Evolutionary conservation across 768 basidiomycete genomes (phyloP).

Genomic region (Panus rudis): DNA sequence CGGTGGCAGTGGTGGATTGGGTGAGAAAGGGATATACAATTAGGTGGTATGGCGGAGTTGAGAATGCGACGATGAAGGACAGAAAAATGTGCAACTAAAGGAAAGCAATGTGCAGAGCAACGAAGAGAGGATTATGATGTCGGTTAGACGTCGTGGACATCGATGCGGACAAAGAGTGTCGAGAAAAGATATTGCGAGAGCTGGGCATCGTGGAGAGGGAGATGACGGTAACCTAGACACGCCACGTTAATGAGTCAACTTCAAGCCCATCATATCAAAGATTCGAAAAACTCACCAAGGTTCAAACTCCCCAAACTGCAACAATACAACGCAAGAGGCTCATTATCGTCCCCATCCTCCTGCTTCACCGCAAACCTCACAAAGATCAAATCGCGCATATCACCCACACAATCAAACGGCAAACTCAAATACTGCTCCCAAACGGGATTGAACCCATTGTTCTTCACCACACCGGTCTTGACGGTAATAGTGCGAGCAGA

Average conservation of each 20-base stretch:
- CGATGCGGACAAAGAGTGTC: constrained; percentile 78
- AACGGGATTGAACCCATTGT: constrained; percentile 89
- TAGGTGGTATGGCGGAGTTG: too few species aligned
- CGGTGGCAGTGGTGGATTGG: too few species aligned
- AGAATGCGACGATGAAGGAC: too few species aligned
- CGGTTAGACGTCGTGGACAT: constrained; percentile 35
- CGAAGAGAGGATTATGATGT: too few species aligned
- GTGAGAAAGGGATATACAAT: too few species aligned
- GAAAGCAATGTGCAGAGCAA: too few species aligned
- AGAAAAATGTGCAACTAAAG: too few species aligned
- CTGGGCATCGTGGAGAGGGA: constrained; percentile 84
- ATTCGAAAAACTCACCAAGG: constrained; percentile 43
- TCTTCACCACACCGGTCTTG: constrained; percentile 61
- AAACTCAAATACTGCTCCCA: constrained; percentile 71
- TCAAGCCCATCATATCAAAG: constrained; percentile 24
- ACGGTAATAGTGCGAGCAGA: constrained; percentile 41
- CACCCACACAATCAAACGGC: constrained; percentile 70
- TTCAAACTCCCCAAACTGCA: constrained; percentile 63
- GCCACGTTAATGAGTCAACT: constrained; percentile 20
- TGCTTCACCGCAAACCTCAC: constrained; percentile 71
- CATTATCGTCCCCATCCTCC: constrained; percentile 52
- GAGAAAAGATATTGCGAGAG: constrained; percentile 88
- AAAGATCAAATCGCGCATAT: constrained; percentile 80
- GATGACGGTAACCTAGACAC: constrained; percentile 73
- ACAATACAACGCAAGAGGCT: constrained; percentile 70